Base-by-base conservation (phyloP, 2,329 filamentous ascomycete species). In the Gnomoniopsis smithogilvyi region DNA sequence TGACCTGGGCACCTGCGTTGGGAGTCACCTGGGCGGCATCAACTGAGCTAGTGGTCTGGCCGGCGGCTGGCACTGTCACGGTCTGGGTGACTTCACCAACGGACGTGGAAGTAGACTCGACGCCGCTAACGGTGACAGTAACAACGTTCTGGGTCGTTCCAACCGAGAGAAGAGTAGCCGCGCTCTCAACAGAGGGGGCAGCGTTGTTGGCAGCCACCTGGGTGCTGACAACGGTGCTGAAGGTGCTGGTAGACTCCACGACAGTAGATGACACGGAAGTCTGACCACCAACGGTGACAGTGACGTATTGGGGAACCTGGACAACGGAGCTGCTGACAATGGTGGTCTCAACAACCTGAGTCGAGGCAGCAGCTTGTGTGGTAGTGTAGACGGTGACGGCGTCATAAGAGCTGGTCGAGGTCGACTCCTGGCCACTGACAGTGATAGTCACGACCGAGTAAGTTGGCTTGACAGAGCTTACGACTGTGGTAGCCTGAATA, bases 301-400 rank as follows among this genome's bases (percentile, higher is more conserved):
- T 57, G 4, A 60, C 58, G 22, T 53, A 43, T 10, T 33, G 48
- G 36, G 58, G 54, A n/a, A 60, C 58, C 24, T 53, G 58, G 12
- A 60, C 58, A 15, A 60, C 38, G 14, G 41, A 49, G 22, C 49
- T 60, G 58, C 58, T 60, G 2, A 57, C 33, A 10, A 60, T 15
- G 14, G 26, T 30, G 26, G 26, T 30, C 26, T 30, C 26, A 8
- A 30, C 26, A 30, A 30, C 26, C 41, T 54, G 17, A 45, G 52
- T 3, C 41, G 41, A 6, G 48, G 19, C 10, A 14, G n/a, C 38
- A 41, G 38, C 38, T 14, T 41, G 38, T n/a, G 38, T 41, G 38
- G 38, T 41, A n/a, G 38, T 41, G 38, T 41, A 41, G 15, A 41
- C 38, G 38, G 14, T 41, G 38, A 41, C 38, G 14, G 45, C 48